Conservation (phyloP, 768 basidiomycete species). For the Russula sp. region DNA sequence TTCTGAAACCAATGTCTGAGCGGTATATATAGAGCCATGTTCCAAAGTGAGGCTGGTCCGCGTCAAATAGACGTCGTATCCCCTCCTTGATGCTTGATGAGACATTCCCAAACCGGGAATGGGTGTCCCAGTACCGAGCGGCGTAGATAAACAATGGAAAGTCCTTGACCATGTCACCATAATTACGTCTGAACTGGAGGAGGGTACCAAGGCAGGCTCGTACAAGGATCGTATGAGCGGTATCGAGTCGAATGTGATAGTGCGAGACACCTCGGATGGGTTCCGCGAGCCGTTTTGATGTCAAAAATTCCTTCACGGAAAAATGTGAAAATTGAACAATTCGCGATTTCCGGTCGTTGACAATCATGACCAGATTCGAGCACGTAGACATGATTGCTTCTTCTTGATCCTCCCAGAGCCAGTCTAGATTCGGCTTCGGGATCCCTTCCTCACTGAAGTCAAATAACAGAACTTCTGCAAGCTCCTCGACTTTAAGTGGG, state of each 20-base stretch:
- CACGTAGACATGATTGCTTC: background rate
- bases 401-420: background rate
- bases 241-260: background rate
- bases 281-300: background rate
- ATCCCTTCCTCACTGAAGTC: background rate
- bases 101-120: background rate
- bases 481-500: background rate
- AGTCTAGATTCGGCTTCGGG: background rate
- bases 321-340: constrained; percentile 5
- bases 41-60: background rate
- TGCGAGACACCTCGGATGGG: background rate
- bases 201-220: background rate
- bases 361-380: background rate
- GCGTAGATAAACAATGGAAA: background rate
- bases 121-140: background rate
- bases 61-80: background rate
- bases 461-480: background rate
- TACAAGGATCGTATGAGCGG: background rate
- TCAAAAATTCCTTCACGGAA: constrained; percentile 6
- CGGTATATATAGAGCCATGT: too few relatives aligned
- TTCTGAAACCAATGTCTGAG: too few relatives aligned
- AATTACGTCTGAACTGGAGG: background rate
- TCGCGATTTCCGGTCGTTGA: background rate
- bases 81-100: background rate
- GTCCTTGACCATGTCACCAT: background rate